These are phyloP conservation scores for Penicillium sp. DNA, from an alignment of 2,329 filamentous ascomycete species.

Conservation along the genomic window DNA sequence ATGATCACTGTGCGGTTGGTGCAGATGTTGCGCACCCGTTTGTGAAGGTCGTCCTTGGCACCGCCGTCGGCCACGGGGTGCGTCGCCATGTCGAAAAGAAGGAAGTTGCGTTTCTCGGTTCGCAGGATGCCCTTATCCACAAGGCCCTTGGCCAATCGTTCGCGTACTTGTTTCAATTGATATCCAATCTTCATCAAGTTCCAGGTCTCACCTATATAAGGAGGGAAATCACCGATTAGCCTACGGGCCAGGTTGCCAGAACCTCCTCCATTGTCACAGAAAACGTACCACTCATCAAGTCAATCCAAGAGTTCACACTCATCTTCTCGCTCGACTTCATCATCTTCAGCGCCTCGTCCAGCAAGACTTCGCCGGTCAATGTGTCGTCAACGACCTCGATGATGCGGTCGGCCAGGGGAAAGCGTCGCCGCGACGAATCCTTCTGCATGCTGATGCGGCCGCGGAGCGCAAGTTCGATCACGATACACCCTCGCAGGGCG, in stretches of 20 bases:
- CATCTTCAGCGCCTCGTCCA: slow-evolving; percentile 99
- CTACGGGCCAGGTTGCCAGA: slow-evolving; percentile 2
- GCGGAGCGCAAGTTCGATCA: slow-evolving; percentile 94
- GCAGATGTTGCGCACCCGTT: slow-evolving; percentile 88
- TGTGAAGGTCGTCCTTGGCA: slow-evolving; percentile 95
- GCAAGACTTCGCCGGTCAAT: slow-evolving; percentile 91
- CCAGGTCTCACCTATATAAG: slow-evolving; percentile 86
- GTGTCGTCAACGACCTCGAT: slow-evolving; percentile 98
- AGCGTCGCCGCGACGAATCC: slow-evolving; percentile 87
- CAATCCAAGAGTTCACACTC: slow-evolving; percentile 99
- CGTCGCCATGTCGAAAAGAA: slow-evolving; percentile 99
- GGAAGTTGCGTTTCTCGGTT: slow-evolving; percentile 98
- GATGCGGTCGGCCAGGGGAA: slow-evolving; percentile 87
- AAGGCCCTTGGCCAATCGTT: slow-evolving; percentile 93
- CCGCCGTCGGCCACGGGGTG: slow-evolving; percentile 95
- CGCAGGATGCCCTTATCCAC: slow-evolving; percentile 98
- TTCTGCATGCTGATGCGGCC: slow-evolving; percentile 99
- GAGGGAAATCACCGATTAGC: slow-evolving; percentile 29
- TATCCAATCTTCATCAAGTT: slow-evolving; percentile 99
- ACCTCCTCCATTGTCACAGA: slow-evolving; percentile 13
- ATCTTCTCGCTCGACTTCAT: slow-evolving; percentile 99
- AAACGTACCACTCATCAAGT: slow-evolving; percentile 92
- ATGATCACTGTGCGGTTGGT: slow-evolving; percentile 94
- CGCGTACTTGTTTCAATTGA: slow-evolving; percentile 98
- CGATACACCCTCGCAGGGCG: slow-evolving; percentile 94